These are phyloP conservation scores for Rubia tinctorum DNA, from an alignment of 305 asterid species.

Conservation along the genomic window DNA sequence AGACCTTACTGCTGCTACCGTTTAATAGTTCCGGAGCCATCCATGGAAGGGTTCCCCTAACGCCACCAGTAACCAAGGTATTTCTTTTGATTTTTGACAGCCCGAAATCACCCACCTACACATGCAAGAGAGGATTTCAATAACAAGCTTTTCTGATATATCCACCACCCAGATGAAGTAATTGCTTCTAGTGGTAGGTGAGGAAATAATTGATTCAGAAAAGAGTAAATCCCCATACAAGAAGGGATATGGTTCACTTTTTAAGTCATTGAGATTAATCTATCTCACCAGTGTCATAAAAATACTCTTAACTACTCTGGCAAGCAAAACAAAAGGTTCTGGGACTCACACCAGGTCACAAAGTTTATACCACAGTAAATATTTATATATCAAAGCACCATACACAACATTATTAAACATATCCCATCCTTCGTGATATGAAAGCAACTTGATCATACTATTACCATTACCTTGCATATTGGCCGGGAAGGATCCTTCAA, in stretches of 20 bases:
- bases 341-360: constrained; percentile 7
- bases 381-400: constrained; percentile 14
- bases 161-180: neutral
- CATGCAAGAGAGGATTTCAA: constrained; percentile 5
- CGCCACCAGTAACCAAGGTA: constrained; percentile 91
- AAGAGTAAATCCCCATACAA: neutral
- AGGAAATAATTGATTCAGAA: neutral
- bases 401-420: neutral
- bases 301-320: neutral
- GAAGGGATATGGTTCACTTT: neutral
- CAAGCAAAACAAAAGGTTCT: neutral
- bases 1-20: constrained; percentile 85
- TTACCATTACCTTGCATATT: constrained; percentile 71
- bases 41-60: constrained; percentile 95
- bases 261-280: neutral
- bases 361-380: neutral
- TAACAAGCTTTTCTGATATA: neutral
- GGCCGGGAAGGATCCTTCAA: constrained; percentile 91
- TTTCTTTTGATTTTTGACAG: constrained; percentile 89
- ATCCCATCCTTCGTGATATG: neutral
- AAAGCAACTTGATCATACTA: neutral
- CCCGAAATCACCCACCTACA: constrained; percentile 90
- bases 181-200: neutral
- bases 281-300: neutral
- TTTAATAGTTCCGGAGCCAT: constrained; percentile 94